Evolutionary conservation across 2,329 filamentous ascomycete genomes (phyloP).

Genomic region (Westerdykella ornata): DNA sequence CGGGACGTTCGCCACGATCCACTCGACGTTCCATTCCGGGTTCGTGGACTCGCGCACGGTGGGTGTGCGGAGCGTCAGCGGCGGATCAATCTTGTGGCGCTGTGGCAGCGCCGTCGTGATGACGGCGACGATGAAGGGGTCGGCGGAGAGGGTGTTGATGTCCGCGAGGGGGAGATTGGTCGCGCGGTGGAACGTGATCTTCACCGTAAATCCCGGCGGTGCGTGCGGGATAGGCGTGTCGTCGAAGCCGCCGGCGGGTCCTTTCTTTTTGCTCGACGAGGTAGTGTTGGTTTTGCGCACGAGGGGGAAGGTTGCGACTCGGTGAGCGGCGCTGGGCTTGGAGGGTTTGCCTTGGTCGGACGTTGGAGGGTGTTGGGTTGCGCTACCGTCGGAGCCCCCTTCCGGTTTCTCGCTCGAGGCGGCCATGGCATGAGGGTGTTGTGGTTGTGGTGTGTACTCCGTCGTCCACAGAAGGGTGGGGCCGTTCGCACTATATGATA

Average conservation of each 20-base stretch:
- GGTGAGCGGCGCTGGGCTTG: no score
- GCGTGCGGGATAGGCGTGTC: constrained; percentile 67
- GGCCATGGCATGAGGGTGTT: no score
- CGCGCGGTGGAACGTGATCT: constrained; percentile 76
- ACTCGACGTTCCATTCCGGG: constrained; percentile 76
- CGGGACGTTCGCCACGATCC: constrained; percentile 84
- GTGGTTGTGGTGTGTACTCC: no score
- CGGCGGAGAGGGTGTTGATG: constrained; percentile 67
- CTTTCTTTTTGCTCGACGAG: constrained; percentile 26
- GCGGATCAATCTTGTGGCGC: constrained; percentile 80
- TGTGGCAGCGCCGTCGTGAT: constrained; percentile 63
- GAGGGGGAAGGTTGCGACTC: no score
- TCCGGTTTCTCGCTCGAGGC: no score
- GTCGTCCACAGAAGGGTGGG: no score
- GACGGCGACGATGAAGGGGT: constrained; percentile 76
- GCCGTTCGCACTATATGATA: no score
- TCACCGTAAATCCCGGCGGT: constrained; percentile 74
- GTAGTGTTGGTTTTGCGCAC: constrained; percentile 3
- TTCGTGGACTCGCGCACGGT: constrained; percentile 67
- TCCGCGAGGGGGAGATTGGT: constrained; percentile 77
- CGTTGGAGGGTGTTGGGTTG: no score
- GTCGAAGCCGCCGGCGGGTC: constrained; percentile 72
- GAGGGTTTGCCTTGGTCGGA: no score
- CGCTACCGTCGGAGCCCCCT: no score
- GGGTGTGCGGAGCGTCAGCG: constrained; percentile 64